Evolutionary conservation across 225 moss, liverwort and hornwort genomes (phyloP).

Genomic region (Anthoceros angustus): DNA sequence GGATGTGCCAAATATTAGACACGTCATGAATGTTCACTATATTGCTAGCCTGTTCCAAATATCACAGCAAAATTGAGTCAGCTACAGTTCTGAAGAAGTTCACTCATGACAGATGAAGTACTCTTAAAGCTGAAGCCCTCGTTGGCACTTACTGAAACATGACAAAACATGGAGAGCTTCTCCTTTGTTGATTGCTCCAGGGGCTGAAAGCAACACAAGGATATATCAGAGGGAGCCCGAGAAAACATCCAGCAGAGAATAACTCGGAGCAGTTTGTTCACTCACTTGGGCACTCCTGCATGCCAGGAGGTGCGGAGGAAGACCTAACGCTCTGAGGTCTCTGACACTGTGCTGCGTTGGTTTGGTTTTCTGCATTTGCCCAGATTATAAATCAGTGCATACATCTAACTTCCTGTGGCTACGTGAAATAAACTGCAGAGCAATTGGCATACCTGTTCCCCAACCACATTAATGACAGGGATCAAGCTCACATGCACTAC

Average conservation of each 20-base stretch:
- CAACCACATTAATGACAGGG: constrained; percentile 87
- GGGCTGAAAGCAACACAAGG: constrained; percentile 33
- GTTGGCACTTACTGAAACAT: constrained; percentile 45
- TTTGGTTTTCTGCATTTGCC: constrained; percentile 53
- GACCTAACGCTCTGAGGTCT: constrained; percentile 70
- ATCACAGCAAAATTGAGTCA: not conserved
- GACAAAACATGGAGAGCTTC: constrained; percentile 77
- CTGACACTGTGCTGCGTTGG: constrained; percentile 93
- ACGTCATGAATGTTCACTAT: constrained; percentile 76
- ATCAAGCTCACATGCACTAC: constrained; percentile 92
- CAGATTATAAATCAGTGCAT: no score
- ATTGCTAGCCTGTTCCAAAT: constrained; percentile 36
- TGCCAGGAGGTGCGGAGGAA: constrained; percentile 63
- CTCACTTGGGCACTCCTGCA: constrained; percentile 79
- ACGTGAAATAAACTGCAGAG: not conserved
- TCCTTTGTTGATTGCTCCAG: constrained; percentile 63
- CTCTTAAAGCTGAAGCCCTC: no score
- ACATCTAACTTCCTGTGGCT: not conserved
- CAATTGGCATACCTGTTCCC: constrained; percentile 62
- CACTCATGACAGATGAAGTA: no score
- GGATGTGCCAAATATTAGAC: constrained; percentile 93
- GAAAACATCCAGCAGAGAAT: not conserved
- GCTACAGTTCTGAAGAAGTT: not conserved
- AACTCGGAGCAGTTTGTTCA: not conserved
- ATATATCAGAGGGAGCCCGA: not conserved